A percentile compares a stretch with the other conserved stretches of the same genome.
Evolutionary conservation across 2,329 filamentous ascomycete genomes (phyloP).

Genomic region (Triangularia verruculosa): DNA sequence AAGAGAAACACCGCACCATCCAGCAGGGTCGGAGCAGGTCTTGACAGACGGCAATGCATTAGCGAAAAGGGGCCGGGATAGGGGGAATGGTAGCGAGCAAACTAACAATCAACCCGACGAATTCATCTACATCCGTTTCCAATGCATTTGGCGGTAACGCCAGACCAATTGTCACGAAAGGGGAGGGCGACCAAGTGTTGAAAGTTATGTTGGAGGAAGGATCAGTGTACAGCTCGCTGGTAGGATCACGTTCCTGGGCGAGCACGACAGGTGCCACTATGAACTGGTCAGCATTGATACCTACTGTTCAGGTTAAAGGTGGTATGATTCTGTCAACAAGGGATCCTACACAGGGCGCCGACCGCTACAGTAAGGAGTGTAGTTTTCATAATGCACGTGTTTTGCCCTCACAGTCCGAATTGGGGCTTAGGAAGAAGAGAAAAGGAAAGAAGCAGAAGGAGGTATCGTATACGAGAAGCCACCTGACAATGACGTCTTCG

Average conservation of each 20-base stretch:
- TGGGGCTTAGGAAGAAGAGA: background rate
- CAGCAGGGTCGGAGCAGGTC: conserved; percentile 38
- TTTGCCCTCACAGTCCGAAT: background rate
- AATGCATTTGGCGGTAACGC: conserved; percentile 44
- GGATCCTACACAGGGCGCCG: background rate
- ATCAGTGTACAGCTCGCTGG: conserved; percentile 39
- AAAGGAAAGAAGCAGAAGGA: background rate
- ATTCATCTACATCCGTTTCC: conserved; percentile 44
- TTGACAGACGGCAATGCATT: background rate
- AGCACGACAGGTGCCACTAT: background rate
- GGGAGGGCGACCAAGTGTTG: conserved; percentile 43
- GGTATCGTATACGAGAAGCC: no score
- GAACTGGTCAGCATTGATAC: background rate
- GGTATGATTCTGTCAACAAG: background rate
- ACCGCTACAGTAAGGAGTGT: background rate
- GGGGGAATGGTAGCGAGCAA: background rate
- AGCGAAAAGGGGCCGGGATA: background rate
- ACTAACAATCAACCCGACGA: conserved; percentile 50
- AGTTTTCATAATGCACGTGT: background rate
- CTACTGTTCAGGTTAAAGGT: background rate
- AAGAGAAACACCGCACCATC: conserved; percentile 51
- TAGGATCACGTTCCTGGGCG: conserved; percentile 20
- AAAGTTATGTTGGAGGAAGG: conserved; percentile 48
- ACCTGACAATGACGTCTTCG: background rate
- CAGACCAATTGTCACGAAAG: conserved; percentile 44